A percentile compares a stretch with the other conserved stretches of the same genome.
Evolutionary conservation across 345 rosid species (phyloP).

Genomic region (Gossypium australe): DNA sequence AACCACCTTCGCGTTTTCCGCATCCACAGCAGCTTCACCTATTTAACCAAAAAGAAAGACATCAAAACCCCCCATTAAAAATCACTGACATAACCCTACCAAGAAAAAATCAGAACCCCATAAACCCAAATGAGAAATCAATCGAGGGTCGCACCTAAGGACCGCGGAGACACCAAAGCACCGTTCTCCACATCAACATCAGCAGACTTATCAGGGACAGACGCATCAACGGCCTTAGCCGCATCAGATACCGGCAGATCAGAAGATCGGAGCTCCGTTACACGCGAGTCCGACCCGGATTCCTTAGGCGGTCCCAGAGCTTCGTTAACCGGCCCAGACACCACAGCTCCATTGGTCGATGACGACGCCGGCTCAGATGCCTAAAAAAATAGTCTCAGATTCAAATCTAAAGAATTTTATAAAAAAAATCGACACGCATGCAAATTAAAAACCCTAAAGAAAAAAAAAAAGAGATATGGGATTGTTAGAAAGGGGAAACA

Average conservation of each 20-base stretch:
- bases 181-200: constrained; percentile 46
- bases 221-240: constrained; percentile 34
- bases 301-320: constrained; percentile 39
- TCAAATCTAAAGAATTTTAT: constrained; percentile 4
- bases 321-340: constrained; percentile 26
- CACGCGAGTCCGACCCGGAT: constrained; percentile 49
- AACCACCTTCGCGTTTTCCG: constrained; percentile 36
- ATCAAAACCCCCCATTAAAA: not conserved
- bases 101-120: not conserved
- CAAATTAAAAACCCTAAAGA: not conserved
- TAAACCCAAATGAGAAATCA: constrained; percentile 31
- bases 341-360: constrained; percentile 37
- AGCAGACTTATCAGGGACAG: constrained; percentile 35
- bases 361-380: constrained; percentile 53
- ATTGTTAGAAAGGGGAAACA: constrained; percentile 4
- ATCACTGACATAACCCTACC: constrained; percentile 6
- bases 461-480: not conserved
- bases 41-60: constrained; percentile 11
- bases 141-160: constrained; percentile 41
- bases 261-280: constrained; percentile 54
- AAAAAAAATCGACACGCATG: not conserved
- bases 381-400: constrained; percentile 31
- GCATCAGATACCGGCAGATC: constrained; percentile 51
- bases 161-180: constrained; percentile 40
- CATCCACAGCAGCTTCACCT: constrained; percentile 41